A percentile compares a stretch with the other conserved stretches of the same genome.
These are phyloP conservation scores for Dissophora ornata DNA, from an alignment of 192 early-diverging fungal genomes.

Conservation along the genomic window DNA sequence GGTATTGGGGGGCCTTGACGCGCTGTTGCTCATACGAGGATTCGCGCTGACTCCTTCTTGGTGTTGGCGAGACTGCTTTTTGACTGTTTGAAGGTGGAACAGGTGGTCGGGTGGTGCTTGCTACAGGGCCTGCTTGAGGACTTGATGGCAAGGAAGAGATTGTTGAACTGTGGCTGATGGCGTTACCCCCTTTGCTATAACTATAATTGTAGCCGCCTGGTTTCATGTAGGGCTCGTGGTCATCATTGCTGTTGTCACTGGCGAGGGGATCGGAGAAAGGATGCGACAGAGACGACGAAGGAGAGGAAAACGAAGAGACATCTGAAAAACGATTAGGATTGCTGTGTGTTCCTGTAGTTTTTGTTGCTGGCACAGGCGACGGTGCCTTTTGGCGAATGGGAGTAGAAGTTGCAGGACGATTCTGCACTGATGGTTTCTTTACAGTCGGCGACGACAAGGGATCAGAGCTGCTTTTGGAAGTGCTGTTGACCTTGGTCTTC, in stretches of 20 bases:
- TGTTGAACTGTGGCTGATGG: background rate
- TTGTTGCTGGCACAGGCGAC: background rate
- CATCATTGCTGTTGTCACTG: slow-evolving; percentile 5
- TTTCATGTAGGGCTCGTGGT: slow-evolving; percentile 1
- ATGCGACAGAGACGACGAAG: slow-evolving; percentile 19
- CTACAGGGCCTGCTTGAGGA: slow-evolving; percentile 2
- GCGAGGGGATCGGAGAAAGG: slow-evolving; percentile 31
- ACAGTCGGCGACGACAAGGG: slow-evolving; percentile 1
- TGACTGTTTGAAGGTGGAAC: background rate
- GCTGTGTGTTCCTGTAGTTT: background rate
- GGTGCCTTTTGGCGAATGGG: background rate
- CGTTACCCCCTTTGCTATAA: background rate
- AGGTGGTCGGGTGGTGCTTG: slow-evolving; percentile 4
- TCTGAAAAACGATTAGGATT: slow-evolving; percentile 11
- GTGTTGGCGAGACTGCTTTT: slow-evolving; percentile 18
- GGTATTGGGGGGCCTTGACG: slow-evolving; percentile 42
- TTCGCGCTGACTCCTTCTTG: slow-evolving; percentile 12
- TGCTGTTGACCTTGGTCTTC: slow-evolving; percentile 5
- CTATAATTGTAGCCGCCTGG: background rate
- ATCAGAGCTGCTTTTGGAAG: background rate
- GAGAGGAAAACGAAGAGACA: slow-evolving; percentile 22
- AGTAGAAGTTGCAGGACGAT: background rate
- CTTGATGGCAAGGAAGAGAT: slow-evolving; percentile 8
- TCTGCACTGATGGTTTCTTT: background rate
- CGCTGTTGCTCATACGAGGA: slow-evolving; percentile 46